Evolutionary conservation across 2,329 filamentous ascomycete genomes (phyloP).

Genomic region (Chlorencoelia australis): DNA sequence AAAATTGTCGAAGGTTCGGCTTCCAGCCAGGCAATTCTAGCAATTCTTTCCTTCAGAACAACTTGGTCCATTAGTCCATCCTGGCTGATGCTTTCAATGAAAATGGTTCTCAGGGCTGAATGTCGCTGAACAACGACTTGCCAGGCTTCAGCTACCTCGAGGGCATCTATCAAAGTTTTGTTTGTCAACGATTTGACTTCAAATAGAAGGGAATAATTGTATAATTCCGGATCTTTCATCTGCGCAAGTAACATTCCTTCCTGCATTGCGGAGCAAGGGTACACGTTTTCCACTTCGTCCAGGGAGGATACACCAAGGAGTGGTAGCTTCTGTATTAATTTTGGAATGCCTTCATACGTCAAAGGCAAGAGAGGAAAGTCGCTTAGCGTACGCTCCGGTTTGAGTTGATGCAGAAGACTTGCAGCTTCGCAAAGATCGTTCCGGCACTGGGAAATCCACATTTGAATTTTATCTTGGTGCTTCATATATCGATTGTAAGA

Average conservation of each 20-base stretch:
- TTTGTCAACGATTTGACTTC: too few relatives aligned
- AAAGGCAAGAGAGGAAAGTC: conserved; percentile 13
- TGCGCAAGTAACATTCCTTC: conserved; percentile 8
- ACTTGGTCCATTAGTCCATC: conserved; percentile 20
- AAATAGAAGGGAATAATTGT: too few relatives aligned
- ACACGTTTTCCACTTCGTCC: conserved; percentile 8
- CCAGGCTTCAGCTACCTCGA: conserved; percentile 12
- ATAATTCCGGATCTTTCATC: background rate
- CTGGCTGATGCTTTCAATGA: conserved; percentile 15
- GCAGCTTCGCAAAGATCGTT: conserved; percentile 3
- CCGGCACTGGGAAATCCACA: background rate
- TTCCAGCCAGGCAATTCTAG: conserved; percentile 5
- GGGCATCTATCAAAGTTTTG: too few relatives aligned
- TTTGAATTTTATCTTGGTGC: conserved; percentile 5
- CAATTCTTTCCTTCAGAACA: conserved; percentile 17
- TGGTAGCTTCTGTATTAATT: conserved; percentile 3
- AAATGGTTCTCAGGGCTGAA: conserved; percentile 12
- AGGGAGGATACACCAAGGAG: conserved; percentile 3
- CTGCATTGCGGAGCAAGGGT: conserved; percentile 11
- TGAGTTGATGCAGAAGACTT: background rate
- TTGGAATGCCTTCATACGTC: conserved; percentile 4
- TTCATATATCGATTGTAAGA: conserved; percentile 10
- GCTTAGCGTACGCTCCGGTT: conserved; percentile 5
- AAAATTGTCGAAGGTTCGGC: conserved; percentile 30
- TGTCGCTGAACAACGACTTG: conserved; percentile 11